Evolutionary conservation across 495 filamentous ascomycete species (phyloP).

Genomic region (Penicillium atrosanguineum): DNA sequence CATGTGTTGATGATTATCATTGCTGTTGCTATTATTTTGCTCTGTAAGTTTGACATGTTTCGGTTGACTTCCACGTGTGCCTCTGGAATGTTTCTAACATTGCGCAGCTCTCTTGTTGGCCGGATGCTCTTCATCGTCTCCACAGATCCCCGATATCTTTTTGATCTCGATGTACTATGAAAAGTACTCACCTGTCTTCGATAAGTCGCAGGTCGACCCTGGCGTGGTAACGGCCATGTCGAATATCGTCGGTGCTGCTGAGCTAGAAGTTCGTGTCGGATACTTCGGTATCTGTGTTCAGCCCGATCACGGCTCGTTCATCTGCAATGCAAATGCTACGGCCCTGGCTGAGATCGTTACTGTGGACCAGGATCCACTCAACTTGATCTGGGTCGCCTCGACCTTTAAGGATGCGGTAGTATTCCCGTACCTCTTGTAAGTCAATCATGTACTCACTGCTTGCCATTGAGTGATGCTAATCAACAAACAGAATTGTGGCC

Average conservation of each 20-base stretch:
- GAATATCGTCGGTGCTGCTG: conserved; percentile 61
- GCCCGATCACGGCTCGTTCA: conserved; percentile 58
- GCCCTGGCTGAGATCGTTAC: conserved; percentile 60
- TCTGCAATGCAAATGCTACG: conserved; percentile 68
- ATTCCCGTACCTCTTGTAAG: conserved; percentile 68
- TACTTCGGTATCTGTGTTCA: conserved; percentile 71
- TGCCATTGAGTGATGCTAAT: conserved; percentile 1
- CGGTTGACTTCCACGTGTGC: neutral
- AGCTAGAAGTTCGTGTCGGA: conserved; percentile 66
- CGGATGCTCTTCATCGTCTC: conserved; percentile 68
- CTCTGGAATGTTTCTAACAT: conserved; percentile 25
- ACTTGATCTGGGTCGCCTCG: conserved; percentile 67
- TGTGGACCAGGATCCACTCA: conserved; percentile 66
- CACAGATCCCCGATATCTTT: conserved; percentile 66
- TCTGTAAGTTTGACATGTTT: conserved; percentile 63
- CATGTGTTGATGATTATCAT: conserved; percentile 98
- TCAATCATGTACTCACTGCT: neutral
- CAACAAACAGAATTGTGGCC: conserved; percentile 56
- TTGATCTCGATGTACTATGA: conserved; percentile 70
- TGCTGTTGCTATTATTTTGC: conserved; percentile 86
- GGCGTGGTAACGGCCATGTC: conserved; percentile 67
- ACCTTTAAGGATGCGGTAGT: conserved; percentile 73
- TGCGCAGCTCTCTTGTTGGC: conserved; percentile 60
- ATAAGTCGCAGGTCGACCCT: conserved; percentile 78
- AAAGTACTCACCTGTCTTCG: conserved; percentile 58